Percentiles rank a stretch among this genome's conserved stretches.
phyloP scores from a whole-genome alignment of 306 rosid genomes.

The Psophocarpus tetragonolobus region DNA sequence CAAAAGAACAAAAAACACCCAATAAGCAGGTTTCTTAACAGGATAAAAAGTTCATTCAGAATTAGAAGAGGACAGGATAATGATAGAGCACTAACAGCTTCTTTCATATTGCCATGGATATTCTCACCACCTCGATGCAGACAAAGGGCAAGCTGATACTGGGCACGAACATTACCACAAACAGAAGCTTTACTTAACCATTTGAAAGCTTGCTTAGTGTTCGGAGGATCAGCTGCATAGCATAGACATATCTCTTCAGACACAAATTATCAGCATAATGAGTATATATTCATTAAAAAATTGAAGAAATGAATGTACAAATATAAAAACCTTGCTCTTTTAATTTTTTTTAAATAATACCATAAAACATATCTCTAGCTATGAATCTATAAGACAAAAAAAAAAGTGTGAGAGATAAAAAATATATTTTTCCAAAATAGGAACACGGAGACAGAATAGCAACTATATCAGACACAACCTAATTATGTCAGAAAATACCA shows the following conservation, averaged over 20 bases:
- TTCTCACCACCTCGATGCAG: conserved; percentile 70
- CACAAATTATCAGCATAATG: conserved; percentile 31
- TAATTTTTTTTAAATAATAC: neutral
- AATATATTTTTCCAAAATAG: neutral
- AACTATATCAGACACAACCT: neutral
- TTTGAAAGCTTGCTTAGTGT: conserved; percentile 63
- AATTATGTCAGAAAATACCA: neutral
- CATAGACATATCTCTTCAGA: conserved; percentile 10
- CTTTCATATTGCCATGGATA: conserved; percentile 45
- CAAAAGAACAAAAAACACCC: conserved; percentile 4
- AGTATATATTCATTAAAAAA: neutral
- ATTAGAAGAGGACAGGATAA: conserved; percentile 25
- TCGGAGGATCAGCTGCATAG: conserved; percentile 73
- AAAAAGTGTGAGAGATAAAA: no score
- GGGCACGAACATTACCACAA: conserved; percentile 74
- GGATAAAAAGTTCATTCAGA: neutral
- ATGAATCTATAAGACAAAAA: neutral
- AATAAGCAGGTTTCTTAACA: neutral
- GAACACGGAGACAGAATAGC: neutral
- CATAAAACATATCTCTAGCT: neutral
- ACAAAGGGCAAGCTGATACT: conserved; percentile 88
- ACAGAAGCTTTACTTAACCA: conserved; percentile 68
- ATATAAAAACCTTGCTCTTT: neutral
- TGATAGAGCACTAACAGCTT: conserved; percentile 65
- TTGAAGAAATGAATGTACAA: neutral